Conservation (phyloP, 2,329 filamentous ascomycete species). For the Phialophora expanda region DNA sequence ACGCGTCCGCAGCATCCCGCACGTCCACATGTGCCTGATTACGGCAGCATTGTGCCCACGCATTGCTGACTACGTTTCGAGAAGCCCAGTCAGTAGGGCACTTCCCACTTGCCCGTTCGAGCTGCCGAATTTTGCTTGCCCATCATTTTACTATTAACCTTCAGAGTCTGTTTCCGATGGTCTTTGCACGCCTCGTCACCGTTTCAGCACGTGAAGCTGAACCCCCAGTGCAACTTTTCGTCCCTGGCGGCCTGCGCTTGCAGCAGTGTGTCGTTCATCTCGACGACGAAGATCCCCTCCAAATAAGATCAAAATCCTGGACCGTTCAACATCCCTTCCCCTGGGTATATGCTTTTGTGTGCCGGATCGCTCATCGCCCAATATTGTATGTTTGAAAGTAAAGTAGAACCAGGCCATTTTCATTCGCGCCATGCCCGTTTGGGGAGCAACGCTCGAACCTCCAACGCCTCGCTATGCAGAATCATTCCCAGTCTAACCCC, state of each 20-base stretch:
- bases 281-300: neutral
- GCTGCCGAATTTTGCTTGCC: neutral
- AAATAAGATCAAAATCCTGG: neutral
- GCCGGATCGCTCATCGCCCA: neutral
- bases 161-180: neutral
- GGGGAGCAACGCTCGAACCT: constrained; percentile 7
- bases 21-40: constrained; percentile 22
- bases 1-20: constrained; percentile 17
- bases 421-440: neutral
- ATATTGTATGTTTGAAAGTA: neutral
- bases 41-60: constrained; percentile 27
- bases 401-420: neutral
- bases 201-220: constrained; percentile 10
- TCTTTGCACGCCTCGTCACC: neutral
- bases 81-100: constrained; percentile 30
- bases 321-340: neutral
- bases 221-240: neutral
- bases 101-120: constrained; percentile 32
- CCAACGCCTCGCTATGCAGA: constrained; percentile 34
- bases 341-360: constrained; percentile 8
- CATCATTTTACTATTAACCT: constrained; percentile 3
- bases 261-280: neutral
- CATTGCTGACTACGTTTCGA: constrained; percentile 32
- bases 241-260: neutral
- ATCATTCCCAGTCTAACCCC: neutral